A percentile compares a stretch with the other conserved stretches of the same genome.
phyloP scores from a whole-genome alignment of 2,329 filamentous ascomycete genomes.

The Talaromyces islandicus region DNA sequence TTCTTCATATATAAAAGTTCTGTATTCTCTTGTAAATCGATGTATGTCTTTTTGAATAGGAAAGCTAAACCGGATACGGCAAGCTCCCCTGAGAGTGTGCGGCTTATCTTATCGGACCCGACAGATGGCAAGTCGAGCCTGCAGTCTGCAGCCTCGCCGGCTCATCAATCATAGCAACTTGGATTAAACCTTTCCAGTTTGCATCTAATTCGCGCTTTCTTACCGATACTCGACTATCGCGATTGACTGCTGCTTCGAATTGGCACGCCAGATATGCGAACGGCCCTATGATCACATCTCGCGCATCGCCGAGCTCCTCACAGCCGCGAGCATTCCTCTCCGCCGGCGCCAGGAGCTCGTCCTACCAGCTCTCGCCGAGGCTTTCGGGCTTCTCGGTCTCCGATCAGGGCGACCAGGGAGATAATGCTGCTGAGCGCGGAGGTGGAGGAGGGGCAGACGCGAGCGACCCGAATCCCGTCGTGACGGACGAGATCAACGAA shows the following conservation, averaged over 20 bases:
- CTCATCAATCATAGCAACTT: background rate
- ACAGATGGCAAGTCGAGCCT: background rate
- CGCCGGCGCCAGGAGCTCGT: conserved; percentile 18
- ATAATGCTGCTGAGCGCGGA: background rate
- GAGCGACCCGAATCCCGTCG: conserved; percentile 57
- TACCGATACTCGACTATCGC: background rate
- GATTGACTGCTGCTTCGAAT: background rate
- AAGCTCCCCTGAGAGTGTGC: background rate
- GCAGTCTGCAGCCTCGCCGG: background rate
- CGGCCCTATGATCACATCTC: conserved; percentile 33
- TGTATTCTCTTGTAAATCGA: background rate
- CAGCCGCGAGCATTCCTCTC: conserved; percentile 25
- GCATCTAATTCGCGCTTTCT: background rate
- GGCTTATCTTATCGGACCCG: background rate
- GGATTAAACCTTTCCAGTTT: background rate
- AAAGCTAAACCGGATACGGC: background rate
- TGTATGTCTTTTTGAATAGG: background rate
- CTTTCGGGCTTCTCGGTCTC: conserved; percentile 51
- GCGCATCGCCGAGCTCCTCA: conserved; percentile 24
- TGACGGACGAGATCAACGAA: conserved; percentile 92
- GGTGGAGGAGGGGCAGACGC: conserved; percentile 46
- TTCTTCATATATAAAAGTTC: background rate
- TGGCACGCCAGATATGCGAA: background rate
- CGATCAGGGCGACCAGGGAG: conserved; percentile 51
- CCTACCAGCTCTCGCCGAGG: conserved; percentile 29